Evolutionary conservation across 1,139 yeast genomes (phyloP), one percentile per base, ranked within the genome.

Genomic region (Wickerhamomyces sp.): DNA sequence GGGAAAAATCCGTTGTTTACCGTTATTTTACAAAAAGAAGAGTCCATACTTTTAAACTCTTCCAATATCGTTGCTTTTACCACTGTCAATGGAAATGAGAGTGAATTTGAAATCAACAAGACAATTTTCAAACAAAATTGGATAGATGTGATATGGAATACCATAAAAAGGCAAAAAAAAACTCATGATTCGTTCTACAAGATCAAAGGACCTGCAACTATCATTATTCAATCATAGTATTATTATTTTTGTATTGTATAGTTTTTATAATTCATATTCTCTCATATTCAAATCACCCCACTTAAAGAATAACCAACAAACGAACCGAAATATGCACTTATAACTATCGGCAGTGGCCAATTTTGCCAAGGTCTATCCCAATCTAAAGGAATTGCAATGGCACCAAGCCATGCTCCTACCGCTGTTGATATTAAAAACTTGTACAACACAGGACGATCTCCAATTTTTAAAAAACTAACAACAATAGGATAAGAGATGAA

Each of bases 321-420:
- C 3, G 79, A 73, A 14, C 96, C 97, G 1, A 68, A 20, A 52
- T 86, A 87, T 0, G 78, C 80, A 2, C 97, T 97, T n/a, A 74
- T 67, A 18, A 89, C 64, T 33, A 89, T 70, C 2, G 97, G 89
- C 39, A 87, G 74, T n/a, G 98, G 98, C 95, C 96, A 91, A 40
- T 69, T 72, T 59, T 91, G 98, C 98, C 98, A 91, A 20, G 84
- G 88, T 47, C 97, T 70, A 57, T 91, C 98, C 98, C 98, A 91
- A 58, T 91, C 98, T 39, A 91, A 68, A 0, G 97, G 96, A 40
- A 91, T 88, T 2, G 95, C 97, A 27, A 86, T 62, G 5, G 93
- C 96, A 10, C 97, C 96, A 3, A 87, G 51, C 97, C 97, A 91
- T 9, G 93, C 78, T 3, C 96, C 95, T 8, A 82, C 49, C 28